These are phyloP conservation scores for Limnanthes douglasii DNA, from an alignment of 345 rosid species.

Conservation along the genomic window DNA sequence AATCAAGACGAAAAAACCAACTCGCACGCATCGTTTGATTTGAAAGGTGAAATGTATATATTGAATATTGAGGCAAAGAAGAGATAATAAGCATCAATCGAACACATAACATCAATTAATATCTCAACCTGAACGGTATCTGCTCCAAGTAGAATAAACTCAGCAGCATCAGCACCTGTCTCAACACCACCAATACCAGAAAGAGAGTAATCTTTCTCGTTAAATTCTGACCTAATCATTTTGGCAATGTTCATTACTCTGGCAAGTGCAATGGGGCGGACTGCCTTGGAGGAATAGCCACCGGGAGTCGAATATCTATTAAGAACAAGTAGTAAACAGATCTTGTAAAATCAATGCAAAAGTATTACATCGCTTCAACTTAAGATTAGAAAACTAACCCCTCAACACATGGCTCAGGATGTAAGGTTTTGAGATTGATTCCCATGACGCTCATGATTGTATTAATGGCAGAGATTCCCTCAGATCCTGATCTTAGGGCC, in stretches of 20 bases:
- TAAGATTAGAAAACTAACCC: slow-evolving; percentile 47
- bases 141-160: slow-evolving; percentile 89
- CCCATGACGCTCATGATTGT: slow-evolving; percentile 99
- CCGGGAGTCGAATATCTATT: slow-evolving; percentile 93
- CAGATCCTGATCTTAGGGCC: slow-evolving; percentile 65
- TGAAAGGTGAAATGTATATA: too few species aligned
- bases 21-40: too few species aligned
- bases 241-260: slow-evolving; percentile 88
- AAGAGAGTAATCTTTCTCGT: slow-evolving; percentile 40
- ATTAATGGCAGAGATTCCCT: slow-evolving; percentile 82
- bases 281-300: slow-evolving; percentile 89
- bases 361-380: slow-evolving; percentile 1
- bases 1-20: too few species aligned
- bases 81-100: background rate
- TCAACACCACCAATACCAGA: slow-evolving; percentile 97
- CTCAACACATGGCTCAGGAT: slow-evolving; percentile 95
- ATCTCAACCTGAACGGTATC: slow-evolving; percentile 84
- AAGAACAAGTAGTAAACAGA: slow-evolving; percentile 8
- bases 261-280: slow-evolving; percentile 85
- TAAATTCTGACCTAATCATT: slow-evolving; percentile 75
- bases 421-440: slow-evolving; percentile 61
- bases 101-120: slow-evolving; percentile 1
- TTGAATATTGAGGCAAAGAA: too few species aligned
- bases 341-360: slow-evolving; percentile 1
- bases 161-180: slow-evolving; percentile 89